phyloP scores from a whole-genome alignment of 768 basidiomycete genomes.

The Psilocybe sp. region DNA sequence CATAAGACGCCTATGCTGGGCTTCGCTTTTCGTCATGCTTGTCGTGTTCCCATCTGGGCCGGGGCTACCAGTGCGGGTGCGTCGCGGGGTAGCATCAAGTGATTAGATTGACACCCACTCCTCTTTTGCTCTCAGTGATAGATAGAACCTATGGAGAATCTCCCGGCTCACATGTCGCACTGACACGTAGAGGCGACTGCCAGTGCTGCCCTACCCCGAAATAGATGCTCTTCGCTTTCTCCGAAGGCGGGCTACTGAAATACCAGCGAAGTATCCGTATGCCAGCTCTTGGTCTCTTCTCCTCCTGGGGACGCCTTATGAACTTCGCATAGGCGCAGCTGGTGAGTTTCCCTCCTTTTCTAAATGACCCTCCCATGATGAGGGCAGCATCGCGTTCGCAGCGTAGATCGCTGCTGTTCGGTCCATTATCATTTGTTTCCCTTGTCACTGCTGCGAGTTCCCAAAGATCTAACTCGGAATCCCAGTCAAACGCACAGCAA shows the following conservation, averaged over 20 bases:
- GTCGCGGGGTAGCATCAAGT: conserved; percentile 24
- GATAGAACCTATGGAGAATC: conserved; percentile 17
- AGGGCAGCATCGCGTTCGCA: too few relatives aligned
- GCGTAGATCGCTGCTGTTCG: too few relatives aligned
- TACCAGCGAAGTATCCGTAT: not conserved
- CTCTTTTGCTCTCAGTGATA: conserved; percentile 20
- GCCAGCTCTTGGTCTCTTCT: conserved; percentile 8
- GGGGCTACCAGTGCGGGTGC: too few relatives aligned
- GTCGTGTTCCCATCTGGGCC: too few relatives aligned
- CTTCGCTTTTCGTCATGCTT: too few relatives aligned
- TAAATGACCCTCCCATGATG: too few relatives aligned
- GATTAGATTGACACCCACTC: conserved; percentile 23
- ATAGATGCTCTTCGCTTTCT: conserved; percentile 1
- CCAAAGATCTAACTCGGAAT: too few relatives aligned
- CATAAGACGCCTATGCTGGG: too few relatives aligned
- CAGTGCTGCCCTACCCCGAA: conserved; percentile 15
- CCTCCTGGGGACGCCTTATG: conserved; percentile 7
- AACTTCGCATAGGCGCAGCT: not conserved
- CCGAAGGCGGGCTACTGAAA: not conserved
- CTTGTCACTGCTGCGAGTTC: too few relatives aligned
- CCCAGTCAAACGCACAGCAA: too few relatives aligned
- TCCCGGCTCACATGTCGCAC: conserved; percentile 25
- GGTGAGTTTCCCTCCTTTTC: too few relatives aligned
- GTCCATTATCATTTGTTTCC: too few relatives aligned
- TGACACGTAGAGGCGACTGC: conserved; percentile 26